A percentile compares a stretch with the other conserved stretches of the same genome.
Conservation (phyloP, 768 basidiomycete species). For the Mycena filopes region DNA sequence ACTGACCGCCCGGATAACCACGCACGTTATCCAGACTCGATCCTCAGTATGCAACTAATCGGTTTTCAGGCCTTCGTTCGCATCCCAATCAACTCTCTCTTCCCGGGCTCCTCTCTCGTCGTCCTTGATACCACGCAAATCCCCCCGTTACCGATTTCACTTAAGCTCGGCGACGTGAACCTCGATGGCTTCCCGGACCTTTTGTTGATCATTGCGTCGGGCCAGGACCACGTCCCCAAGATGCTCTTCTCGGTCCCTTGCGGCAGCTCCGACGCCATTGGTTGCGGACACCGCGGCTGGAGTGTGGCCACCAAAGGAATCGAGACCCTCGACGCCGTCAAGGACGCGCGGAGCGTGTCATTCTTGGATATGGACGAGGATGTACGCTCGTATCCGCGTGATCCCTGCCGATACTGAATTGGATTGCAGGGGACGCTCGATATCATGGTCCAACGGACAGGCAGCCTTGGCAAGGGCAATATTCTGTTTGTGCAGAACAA, state of each 20-base stretch:
- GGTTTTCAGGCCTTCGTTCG: conserved; percentile 68
- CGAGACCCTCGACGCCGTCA: conserved; percentile 69
- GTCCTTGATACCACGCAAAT: conserved; percentile 73
- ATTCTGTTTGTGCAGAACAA: conserved; percentile 94
- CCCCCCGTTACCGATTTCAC: conserved; percentile 77
- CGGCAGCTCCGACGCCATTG: conserved; percentile 54
- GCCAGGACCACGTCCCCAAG: conserved; percentile 62
- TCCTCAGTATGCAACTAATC: neutral
- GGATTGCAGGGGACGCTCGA: conserved; percentile 81
- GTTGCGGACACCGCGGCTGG: conserved; percentile 79
- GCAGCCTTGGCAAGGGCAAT: conserved; percentile 68
- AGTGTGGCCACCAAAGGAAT: conserved; percentile 63
- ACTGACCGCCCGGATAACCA: conserved; percentile 59
- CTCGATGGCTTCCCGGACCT: conserved; percentile 96
- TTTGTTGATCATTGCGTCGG: conserved; percentile 63
- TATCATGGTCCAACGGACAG: conserved; percentile 89
- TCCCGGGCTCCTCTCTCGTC: conserved; percentile 68
- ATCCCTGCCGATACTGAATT: neutral
- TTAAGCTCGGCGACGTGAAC: conserved; percentile 90
- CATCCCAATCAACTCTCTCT: conserved; percentile 71
- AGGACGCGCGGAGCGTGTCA: conserved; percentile 81
- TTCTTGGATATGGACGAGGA: conserved; percentile 97
- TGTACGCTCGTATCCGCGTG: conserved; percentile 57
- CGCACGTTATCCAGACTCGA: conserved; percentile 45
- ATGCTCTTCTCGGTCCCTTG: conserved; percentile 76